Evolutionary conservation across 495 filamentous ascomycete species (phyloP).

Genomic region (Apodospora peruviana): DNA sequence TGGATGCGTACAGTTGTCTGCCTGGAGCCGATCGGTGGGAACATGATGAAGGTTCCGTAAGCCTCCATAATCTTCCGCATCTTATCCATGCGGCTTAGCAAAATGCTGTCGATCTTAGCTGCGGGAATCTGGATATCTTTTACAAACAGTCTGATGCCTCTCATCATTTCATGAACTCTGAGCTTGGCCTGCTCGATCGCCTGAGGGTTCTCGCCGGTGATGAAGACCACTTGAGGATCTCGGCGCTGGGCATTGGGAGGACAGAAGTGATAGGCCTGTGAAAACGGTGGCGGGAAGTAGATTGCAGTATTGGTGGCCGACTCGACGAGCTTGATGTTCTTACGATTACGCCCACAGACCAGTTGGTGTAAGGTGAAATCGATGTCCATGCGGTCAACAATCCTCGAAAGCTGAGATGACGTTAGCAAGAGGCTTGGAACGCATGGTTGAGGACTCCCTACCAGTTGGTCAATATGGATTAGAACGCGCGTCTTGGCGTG

Average conservation of each 20-base stretch:
- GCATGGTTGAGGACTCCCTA: slow-evolving; percentile 42
- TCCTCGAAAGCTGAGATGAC: slow-evolving; percentile 67
- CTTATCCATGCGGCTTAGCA: slow-evolving; percentile 88
- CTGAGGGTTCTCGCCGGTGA: slow-evolving; percentile 78
- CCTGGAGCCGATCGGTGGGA: slow-evolving; percentile 78
- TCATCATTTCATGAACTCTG: slow-evolving; percentile 76
- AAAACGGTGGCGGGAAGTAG: slow-evolving; percentile 93
- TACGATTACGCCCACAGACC: slow-evolving; percentile 83
- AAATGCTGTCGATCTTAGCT: slow-evolving; percentile 87
- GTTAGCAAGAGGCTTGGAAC: not conserved
- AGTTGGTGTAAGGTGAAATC: slow-evolving; percentile 85
- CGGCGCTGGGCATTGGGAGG: slow-evolving; percentile 72
- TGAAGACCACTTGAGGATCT: slow-evolving; percentile 84
- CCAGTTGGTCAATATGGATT: slow-evolving; percentile 96
- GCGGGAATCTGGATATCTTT: slow-evolving; percentile 83
- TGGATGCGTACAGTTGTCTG: slow-evolving; percentile 79
- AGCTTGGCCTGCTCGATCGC: slow-evolving; percentile 81
- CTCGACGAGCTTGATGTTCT: slow-evolving; percentile 96
- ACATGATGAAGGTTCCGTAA: slow-evolving; percentile 89
- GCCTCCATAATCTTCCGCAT: slow-evolving; percentile 95
- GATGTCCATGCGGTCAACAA: slow-evolving; percentile 74
- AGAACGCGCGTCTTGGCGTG: slow-evolving; percentile 94
- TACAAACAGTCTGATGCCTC: slow-evolving; percentile 72
- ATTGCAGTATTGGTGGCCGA: slow-evolving; percentile 90
- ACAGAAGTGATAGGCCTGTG: slow-evolving; percentile 79